Conservation (phyloP, 352 stramenopile species). For the Phytopythium litorale region DNA sequence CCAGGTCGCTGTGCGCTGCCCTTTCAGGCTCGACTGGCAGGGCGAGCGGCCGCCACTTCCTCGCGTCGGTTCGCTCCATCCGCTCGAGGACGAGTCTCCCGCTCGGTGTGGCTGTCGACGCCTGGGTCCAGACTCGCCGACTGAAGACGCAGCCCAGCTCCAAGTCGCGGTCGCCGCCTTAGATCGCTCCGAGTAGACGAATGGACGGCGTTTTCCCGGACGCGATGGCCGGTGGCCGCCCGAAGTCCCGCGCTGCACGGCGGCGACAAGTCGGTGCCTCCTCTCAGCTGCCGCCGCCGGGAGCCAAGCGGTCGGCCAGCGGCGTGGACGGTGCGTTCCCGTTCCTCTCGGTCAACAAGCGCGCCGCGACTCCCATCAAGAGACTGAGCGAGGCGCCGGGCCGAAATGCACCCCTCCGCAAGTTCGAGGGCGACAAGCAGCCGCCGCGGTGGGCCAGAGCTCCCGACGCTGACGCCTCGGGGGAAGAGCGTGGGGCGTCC, state of each 20-base stretch:
- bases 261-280: slow-evolving; percentile 12
- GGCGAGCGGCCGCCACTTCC: no score
- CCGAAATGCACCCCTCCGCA: neutral
- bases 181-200: neutral
- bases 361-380: neutral
- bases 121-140: no score
- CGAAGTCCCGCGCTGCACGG: slow-evolving; percentile 28
- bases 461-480: neutral
- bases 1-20: no score
- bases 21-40: no score
- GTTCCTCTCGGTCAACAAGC: slow-evolving; percentile 3
- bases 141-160: no score
- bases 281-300: neutral
- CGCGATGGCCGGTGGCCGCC: slow-evolving; percentile 12
- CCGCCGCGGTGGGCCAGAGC: neutral
- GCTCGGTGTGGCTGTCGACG: slow-evolving; percentile 2
- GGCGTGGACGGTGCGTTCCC: slow-evolving; percentile 13
- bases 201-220: neutral
- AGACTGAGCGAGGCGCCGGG: neutral
- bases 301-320: neutral
- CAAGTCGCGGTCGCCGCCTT: no score
- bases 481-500: neutral
- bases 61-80: no score
- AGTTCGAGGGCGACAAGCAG: neutral
- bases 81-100: no score